phyloP scores from a whole-genome alignment of 1,284 basidiomycete genomes.

The Leccinum subrobustum region DNA sequence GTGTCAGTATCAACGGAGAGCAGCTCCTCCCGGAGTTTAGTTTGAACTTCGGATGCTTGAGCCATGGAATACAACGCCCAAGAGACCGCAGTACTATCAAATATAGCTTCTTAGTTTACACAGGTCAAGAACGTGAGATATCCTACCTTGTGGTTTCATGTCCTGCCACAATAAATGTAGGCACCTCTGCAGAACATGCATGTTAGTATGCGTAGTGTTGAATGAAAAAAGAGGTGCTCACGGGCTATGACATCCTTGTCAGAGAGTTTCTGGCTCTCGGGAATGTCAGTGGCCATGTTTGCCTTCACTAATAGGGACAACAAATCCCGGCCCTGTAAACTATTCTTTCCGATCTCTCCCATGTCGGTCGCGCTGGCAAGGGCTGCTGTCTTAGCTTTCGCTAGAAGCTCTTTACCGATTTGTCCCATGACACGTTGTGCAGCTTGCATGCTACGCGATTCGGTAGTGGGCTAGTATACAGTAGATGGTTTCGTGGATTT shows the following conservation, averaged over 20 bases:
- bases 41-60: conserved; percentile 54
- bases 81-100: conserved; percentile 44
- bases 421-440: conserved; percentile 25
- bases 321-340: conserved; percentile 43
- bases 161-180: conserved; percentile 52
- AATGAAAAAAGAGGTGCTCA: conserved; percentile 35
- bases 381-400: conserved; percentile 41
- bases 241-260: conserved; percentile 76
- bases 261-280: conserved; percentile 59
- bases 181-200: conserved; percentile 33
- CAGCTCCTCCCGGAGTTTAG: conserved; percentile 69
- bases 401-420: conserved; percentile 47
- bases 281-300: conserved; percentile 60
- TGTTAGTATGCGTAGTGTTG: neutral
- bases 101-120: neutral
- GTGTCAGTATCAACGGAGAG: conserved; percentile 44
- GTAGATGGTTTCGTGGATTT: neutral
- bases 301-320: conserved; percentile 58
- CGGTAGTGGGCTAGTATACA: conserved; percentile 13
- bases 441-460: neutral
- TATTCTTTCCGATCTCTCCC: conserved; percentile 29
- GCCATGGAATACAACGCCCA: conserved; percentile 70
- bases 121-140: neutral
- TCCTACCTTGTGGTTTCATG: conserved; percentile 74
- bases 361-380: conserved; percentile 20